Percentiles rank a stretch among this genome's conserved stretches.
These are phyloP conservation scores for Xylariaceae sp. DNA, from an alignment of 2,329 filamentous ascomycete genomes.

Conservation along the genomic window DNA sequence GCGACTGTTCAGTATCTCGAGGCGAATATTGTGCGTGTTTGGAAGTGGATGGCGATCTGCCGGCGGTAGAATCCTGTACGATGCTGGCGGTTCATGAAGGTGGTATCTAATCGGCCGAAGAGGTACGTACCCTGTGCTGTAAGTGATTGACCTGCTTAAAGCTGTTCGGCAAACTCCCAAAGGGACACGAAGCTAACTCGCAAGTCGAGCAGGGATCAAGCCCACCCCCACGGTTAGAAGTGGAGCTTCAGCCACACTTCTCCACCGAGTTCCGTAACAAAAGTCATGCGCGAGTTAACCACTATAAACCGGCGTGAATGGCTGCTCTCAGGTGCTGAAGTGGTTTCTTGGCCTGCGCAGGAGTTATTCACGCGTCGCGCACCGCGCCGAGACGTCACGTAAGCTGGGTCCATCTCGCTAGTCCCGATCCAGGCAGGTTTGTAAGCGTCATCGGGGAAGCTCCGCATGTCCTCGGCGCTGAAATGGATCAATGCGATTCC, in stretches of 20 bases:
- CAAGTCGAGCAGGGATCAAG: conserved; percentile 7
- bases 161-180: not conserved
- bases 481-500: conserved; percentile 6
- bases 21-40: not conserved
- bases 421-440: not conserved
- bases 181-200: not conserved
- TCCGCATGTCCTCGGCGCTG: conserved; percentile 17
- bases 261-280: not conserved
- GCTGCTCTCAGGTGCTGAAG: not conserved
- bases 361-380: not conserved
- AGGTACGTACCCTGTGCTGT: not conserved
- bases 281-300: not conserved
- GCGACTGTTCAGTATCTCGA: not conserved
- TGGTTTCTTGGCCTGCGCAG: not conserved
- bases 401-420: not conserved
- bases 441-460: conserved; percentile 20
- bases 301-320: not conserved
- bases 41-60: conserved; percentile 6
- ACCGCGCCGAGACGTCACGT: not conserved
- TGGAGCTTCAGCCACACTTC: conserved; percentile 20
- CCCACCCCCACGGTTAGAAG: conserved; percentile 1
- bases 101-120: no score
- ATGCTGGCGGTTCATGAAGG: no score
- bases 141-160: no score
- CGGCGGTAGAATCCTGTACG: not conserved